Evolutionary conservation across 257 asterid species (phyloP).

Genomic region (Jaltomata sinuosa): DNA sequence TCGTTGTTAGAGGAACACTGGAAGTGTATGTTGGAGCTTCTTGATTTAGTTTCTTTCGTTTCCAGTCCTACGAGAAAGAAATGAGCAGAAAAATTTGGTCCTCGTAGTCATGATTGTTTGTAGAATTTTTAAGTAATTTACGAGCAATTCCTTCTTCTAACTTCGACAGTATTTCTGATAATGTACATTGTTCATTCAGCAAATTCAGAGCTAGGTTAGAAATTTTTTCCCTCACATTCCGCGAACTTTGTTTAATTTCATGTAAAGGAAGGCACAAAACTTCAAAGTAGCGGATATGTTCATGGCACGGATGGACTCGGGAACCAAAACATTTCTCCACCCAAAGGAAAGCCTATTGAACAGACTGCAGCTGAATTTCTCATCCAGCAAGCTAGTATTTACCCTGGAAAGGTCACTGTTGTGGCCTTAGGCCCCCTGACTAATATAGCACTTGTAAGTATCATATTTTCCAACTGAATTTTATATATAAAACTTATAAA

Average conservation of each 20-base stretch:
- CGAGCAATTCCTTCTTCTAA: too few relatives aligned
- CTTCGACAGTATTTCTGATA: neutral
- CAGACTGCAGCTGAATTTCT: constrained; percentile 78
- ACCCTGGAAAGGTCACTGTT: constrained; percentile 80
- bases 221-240: neutral
- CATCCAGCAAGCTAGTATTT: constrained; percentile 48
- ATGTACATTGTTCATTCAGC: neutral
- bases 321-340: constrained; percentile 89
- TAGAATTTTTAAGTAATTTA: too few relatives aligned
- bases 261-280: constrained; percentile 84
- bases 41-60: too few relatives aligned
- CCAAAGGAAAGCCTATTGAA: constrained; percentile 69
- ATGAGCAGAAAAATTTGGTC: too few relatives aligned
- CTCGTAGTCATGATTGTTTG: too few relatives aligned
- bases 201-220: neutral
- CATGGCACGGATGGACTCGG: constrained; percentile 98
- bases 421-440: constrained; percentile 96
- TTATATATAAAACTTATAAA: neutral
- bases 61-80: too few relatives aligned
- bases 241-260: neutral
- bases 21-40: too few relatives aligned
- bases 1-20: too few relatives aligned
- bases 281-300: constrained; percentile 78
- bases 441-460: constrained; percentile 74
- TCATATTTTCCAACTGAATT: neutral